Percentiles rank a stretch among this genome's conserved stretches.
Evolutionary conservation across 1,284 basidiomycete genomes (phyloP).

Genomic region (Ceratobasidium sp.): DNA sequence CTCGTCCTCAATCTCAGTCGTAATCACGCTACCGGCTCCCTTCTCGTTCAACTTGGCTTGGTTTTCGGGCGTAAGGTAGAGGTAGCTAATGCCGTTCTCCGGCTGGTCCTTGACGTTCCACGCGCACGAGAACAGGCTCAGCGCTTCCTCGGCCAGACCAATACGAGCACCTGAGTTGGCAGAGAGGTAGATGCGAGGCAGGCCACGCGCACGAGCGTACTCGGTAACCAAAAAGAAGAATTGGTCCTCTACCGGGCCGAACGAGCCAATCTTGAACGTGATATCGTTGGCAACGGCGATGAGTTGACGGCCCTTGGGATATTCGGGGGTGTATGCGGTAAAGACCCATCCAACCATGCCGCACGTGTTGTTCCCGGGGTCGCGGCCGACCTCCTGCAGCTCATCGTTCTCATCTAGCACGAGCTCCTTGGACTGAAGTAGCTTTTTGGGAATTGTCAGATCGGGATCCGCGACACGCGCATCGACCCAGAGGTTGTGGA

Average conservation of each 20-base stretch:
- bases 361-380: conserved; percentile 92
- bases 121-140: conserved; percentile 90
- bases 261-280: conserved; percentile 98
- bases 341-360: conserved; percentile 99
- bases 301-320: conserved; percentile 85
- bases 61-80: conserved; percentile 92
- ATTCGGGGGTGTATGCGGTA: conserved; percentile 93
- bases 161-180: conserved; percentile 99
- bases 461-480: conserved; percentile 73
- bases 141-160: conserved; percentile 92
- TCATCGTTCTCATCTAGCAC: conserved; percentile 94
- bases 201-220: conserved; percentile 87
- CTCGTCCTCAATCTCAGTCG: conserved; percentile 84
- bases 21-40: conserved; percentile 80
- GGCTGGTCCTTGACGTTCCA: conserved; percentile 86
- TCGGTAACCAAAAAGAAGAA: conserved; percentile 97
- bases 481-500: conserved; percentile 91
- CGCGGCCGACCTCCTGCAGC: conserved; percentile 88
- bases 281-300: conserved; percentile 98
- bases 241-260: conserved; percentile 94
- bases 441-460: conserved; percentile 77
- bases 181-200: conserved; percentile 96
- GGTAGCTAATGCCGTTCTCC: conserved; percentile 96
- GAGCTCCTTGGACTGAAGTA: conserved; percentile 87
- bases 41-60: conserved; percentile 85